These are phyloP conservation scores for Cyamopsis tetragonoloba DNA, from an alignment of 306 rosid species.

Conservation along the genomic window DNA sequence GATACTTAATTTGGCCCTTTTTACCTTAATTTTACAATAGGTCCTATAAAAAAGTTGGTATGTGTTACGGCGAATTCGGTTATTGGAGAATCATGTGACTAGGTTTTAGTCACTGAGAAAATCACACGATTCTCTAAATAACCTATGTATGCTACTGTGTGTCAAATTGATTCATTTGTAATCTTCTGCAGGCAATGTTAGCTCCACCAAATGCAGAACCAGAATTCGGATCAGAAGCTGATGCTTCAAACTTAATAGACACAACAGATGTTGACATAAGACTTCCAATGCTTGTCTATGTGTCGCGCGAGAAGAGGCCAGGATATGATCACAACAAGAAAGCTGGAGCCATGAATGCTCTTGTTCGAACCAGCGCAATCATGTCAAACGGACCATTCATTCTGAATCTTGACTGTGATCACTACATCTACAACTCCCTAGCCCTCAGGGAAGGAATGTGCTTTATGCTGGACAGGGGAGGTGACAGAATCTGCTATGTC, in stretches of 20 bases:
- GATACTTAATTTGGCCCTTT: too few species aligned
- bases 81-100: too few species aligned
- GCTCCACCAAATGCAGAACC: slow-evolving; percentile 80
- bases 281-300: slow-evolving; percentile 79
- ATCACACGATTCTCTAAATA: too few species aligned
- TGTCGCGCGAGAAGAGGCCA: slow-evolving; percentile 84
- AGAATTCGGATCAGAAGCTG: slow-evolving; percentile 60
- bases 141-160: too few species aligned
- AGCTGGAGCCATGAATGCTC: slow-evolving; percentile 91
- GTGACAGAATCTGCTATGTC: slow-evolving; percentile 79
- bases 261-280: slow-evolving; percentile 64
- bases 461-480: slow-evolving; percentile 88
- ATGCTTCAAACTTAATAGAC: slow-evolving; percentile 67
- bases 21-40: too few species aligned
- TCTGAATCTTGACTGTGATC: slow-evolving; percentile 87
- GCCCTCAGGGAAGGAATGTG: slow-evolving; percentile 93
- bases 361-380: slow-evolving; percentile 79
- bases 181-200: slow-evolving; percentile 63
- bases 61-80: too few species aligned
- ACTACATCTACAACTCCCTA: slow-evolving; percentile 68
- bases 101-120: too few species aligned
- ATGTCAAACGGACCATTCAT: slow-evolving; percentile 92
- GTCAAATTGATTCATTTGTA: not conserved
- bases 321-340: slow-evolving; percentile 85
- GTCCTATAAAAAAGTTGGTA: too few species aligned